These are phyloP conservation scores for Eragrostis curvula DNA, from an alignment of 176 grass and related monocot species.

Conservation along the genomic window DNA sequence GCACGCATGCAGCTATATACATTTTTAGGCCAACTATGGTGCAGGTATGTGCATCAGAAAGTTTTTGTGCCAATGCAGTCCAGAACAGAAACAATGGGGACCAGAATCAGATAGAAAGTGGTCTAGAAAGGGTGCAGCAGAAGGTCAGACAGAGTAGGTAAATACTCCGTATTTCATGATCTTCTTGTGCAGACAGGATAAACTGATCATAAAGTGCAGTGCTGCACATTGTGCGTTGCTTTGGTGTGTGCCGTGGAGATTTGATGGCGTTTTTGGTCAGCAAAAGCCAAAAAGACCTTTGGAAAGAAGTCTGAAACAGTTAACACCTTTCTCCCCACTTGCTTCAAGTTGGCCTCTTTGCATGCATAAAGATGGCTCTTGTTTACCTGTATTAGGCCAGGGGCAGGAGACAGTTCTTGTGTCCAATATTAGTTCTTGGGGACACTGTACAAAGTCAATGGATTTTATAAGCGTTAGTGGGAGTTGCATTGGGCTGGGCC, in stretches of 20 bases:
- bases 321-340: constrained; percentile 32
- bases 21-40: not conserved
- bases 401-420: not conserved
- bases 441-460: constrained; percentile 40
- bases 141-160: constrained; percentile 33
- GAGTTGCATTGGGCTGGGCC: not conserved
- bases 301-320: constrained; percentile 17
- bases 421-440: not conserved
- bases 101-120: constrained; percentile 37
- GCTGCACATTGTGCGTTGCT: not conserved
- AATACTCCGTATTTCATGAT: constrained; percentile 10
- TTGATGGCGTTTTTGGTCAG: constrained; percentile 26
- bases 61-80: constrained; percentile 22
- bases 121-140: not conserved
- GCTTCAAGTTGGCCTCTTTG: not conserved
- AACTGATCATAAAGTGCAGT: constrained; percentile 27
- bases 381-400: constrained; percentile 11
- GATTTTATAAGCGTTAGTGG: not conserved
- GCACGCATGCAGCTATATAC: not conserved
- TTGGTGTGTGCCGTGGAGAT: constrained; percentile 31
- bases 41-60: not conserved
- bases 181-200: constrained; percentile 32
- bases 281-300: not conserved
- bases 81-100: constrained; percentile 30
- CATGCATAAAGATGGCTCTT: not conserved